A percentile compares a stretch with the other conserved stretches of the same genome.
These are phyloP conservation scores for Moniliella sp. DNA, from an alignment of 1,284 basidiomycete species.

Conservation along the genomic window DNA sequence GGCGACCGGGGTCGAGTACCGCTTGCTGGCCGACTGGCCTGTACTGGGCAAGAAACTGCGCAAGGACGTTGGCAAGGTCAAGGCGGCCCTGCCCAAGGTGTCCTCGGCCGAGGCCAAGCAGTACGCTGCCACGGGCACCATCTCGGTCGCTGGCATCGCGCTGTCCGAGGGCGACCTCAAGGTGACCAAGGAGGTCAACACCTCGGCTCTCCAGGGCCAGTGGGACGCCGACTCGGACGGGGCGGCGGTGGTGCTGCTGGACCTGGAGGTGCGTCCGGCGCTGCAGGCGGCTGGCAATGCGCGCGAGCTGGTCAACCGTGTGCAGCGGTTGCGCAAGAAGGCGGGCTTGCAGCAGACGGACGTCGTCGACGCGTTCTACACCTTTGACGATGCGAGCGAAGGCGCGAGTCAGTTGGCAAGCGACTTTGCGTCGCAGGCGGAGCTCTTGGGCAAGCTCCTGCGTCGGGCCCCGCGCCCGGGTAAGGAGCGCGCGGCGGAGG, in stretches of 20 bases:
- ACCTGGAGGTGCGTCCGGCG: conserved; percentile 65
- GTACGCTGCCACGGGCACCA: conserved; percentile 54
- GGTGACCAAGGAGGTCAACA: conserved; percentile 41
- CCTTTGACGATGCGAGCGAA: conserved; percentile 48
- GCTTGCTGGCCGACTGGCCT: conserved; percentile 82
- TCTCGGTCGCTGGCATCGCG: conserved; percentile 70
- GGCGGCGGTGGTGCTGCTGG: conserved; percentile 78
- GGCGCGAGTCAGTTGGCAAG: conserved; percentile 43
- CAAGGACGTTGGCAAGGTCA: conserved; percentile 74
- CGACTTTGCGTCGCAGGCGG: conserved; percentile 51
- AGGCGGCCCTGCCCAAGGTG: conserved; percentile 60
- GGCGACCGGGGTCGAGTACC: conserved; percentile 68
- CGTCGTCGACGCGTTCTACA: conserved; percentile 72
- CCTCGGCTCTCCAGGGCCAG: conserved; percentile 32
- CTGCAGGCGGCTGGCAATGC: conserved; percentile 69
- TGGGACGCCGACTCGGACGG: conserved; percentile 75
- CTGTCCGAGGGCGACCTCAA: conserved; percentile 71
- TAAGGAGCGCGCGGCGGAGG: conserved; percentile 34
- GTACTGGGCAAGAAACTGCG: conserved; percentile 78
- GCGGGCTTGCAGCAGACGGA: conserved; percentile 83
- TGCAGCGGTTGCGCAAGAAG: conserved; percentile 87
- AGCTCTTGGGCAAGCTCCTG: conserved; percentile 55
- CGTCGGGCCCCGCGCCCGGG: conserved; percentile 38
- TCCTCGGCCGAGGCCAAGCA: conserved; percentile 61
- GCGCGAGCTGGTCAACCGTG: conserved; percentile 72